A percentile compares a stretch with the other conserved stretches of the same genome.
phyloP scores from a whole-genome alignment of 139 green algal species.

The Chlorella sp. region DNA sequence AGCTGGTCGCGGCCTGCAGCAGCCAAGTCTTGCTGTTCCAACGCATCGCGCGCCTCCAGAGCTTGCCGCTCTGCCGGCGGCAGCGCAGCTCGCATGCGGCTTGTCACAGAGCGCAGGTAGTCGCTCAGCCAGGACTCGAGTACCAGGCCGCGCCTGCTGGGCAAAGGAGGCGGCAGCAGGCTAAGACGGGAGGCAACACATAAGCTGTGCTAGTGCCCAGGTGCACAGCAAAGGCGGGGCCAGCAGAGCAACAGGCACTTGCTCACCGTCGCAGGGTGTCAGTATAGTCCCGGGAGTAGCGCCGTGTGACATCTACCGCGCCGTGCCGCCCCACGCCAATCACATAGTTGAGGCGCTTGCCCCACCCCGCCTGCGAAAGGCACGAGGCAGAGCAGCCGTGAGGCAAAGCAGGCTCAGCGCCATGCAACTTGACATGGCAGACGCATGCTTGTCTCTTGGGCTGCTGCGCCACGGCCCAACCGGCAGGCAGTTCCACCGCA shows the following conservation, averaged over 20 bases:
- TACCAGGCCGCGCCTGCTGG: neutral
- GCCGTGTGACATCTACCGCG: conserved; percentile 71
- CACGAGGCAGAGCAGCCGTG: conserved; percentile 67
- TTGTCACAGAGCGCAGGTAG: neutral
- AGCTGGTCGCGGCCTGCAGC: neutral
- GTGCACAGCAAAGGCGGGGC: too few species aligned
- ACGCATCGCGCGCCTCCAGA: conserved; percentile 10
- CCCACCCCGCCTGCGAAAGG: conserved; percentile 73
- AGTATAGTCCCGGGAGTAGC: conserved; percentile 67
- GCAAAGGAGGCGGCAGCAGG: neutral
- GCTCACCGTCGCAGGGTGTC: conserved; percentile 20
- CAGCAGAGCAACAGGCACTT: too few species aligned
- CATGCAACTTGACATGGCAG: too few species aligned
- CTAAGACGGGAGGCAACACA: too few species aligned
- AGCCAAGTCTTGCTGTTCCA: neutral
- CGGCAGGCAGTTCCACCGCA: neutral
- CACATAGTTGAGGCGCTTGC: conserved; percentile 80
- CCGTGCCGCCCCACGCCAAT: conserved; percentile 67
- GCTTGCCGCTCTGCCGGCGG: neutral
- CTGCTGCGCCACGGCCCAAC: neutral
- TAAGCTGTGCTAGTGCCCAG: too few species aligned
- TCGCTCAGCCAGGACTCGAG: conserved; percentile 1
- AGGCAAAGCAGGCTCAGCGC: too few species aligned
- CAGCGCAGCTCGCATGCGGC: conserved; percentile 25
- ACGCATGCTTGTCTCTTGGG: too few species aligned